phyloP scores from a whole-genome alignment of 1,284 basidiomycete species.

The Ceratobasidium papillatum region DNA sequence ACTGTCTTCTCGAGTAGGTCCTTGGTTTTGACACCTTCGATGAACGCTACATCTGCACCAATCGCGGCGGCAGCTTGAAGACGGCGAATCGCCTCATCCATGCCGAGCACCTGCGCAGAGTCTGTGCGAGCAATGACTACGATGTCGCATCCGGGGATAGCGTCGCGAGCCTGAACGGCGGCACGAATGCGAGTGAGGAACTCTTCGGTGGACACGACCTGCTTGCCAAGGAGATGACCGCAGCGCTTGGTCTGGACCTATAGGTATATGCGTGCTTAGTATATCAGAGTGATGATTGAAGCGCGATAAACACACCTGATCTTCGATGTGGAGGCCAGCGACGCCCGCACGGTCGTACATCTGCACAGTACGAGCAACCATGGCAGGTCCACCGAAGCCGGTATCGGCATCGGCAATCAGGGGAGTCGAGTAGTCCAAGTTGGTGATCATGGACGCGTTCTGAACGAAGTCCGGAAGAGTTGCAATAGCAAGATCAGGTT shows the following conservation, averaged over 20 bases:
- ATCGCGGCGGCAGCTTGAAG: conserved; percentile 75
- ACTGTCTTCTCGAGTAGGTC: conserved; percentile 72
- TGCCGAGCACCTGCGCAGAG: conserved; percentile 78
- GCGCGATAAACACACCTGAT: conserved; percentile 65
- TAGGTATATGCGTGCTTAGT: neutral
- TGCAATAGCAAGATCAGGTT: conserved; percentile 81
- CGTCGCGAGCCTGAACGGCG: conserved; percentile 74
- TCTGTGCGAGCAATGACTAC: conserved; percentile 86
- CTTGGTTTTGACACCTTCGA: conserved; percentile 78
- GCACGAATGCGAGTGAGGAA: conserved; percentile 79
- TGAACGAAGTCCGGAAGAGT: conserved; percentile 78
- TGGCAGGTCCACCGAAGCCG: conserved; percentile 81
- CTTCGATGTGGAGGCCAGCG: conserved; percentile 81
- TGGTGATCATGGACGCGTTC: conserved; percentile 70
- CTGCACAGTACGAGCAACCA: conserved; percentile 77
- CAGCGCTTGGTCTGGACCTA: conserved; percentile 83
- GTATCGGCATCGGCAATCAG: conserved; percentile 86
- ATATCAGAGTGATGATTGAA: no score
- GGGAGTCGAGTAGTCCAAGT: conserved; percentile 52
- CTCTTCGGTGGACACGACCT: conserved; percentile 79
- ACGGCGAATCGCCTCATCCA: conserved; percentile 79
- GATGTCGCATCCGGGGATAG: conserved; percentile 75
- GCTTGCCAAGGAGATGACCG: conserved; percentile 82
- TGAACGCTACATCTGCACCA: conserved; percentile 85
- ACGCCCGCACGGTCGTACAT: conserved; percentile 77